These are phyloP conservation scores for Heterobasidion irregulare DNA, from an alignment of 1,284 basidiomycete genomes.

Conservation along the genomic window DNA sequence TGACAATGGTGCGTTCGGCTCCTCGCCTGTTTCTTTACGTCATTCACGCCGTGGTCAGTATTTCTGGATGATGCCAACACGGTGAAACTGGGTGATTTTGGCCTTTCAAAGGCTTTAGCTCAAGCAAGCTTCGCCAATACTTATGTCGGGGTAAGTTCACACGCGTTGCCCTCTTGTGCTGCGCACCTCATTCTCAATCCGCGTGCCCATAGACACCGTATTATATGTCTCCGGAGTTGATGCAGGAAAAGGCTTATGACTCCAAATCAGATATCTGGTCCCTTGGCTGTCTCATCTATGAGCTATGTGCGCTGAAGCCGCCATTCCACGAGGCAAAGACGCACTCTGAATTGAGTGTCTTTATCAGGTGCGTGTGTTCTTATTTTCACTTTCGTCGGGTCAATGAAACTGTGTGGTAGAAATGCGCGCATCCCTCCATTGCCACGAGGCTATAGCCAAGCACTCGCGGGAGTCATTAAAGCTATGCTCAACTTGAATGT, in stretches of 20 bases:
- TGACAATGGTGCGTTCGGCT: constrained; percentile 74
- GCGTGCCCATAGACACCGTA: constrained; percentile 74
- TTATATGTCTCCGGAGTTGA: constrained; percentile 97
- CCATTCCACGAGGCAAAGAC: constrained; percentile 90
- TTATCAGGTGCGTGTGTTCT: constrained; percentile 51
- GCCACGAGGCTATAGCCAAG: constrained; percentile 73
- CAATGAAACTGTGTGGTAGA: constrained; percentile 23
- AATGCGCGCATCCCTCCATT: constrained; percentile 84
- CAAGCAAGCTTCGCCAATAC: constrained; percentile 89
- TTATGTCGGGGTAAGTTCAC: constrained; percentile 80
- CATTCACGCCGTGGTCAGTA: constrained; percentile 35
- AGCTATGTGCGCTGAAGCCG: constrained; percentile 87
- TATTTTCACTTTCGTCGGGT: background rate
- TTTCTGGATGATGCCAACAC: constrained; percentile 75
- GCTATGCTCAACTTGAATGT: constrained; percentile 85
- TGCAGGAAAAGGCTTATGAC: constrained; percentile 95
- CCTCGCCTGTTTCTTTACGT: background rate
- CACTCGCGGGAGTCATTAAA: constrained; percentile 68
- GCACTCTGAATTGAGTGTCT: constrained; percentile 74
- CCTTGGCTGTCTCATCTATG: constrained; percentile 91
- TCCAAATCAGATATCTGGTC: constrained; percentile 99
- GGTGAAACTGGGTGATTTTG: constrained; percentile 95
- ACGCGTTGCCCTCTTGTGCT: background rate
- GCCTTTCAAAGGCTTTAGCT: constrained; percentile 85
- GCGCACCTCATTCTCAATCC: background rate